phyloP scores from a whole-genome alignment of 441 rosid species.

The Aleurites moluccanus region DNA sequence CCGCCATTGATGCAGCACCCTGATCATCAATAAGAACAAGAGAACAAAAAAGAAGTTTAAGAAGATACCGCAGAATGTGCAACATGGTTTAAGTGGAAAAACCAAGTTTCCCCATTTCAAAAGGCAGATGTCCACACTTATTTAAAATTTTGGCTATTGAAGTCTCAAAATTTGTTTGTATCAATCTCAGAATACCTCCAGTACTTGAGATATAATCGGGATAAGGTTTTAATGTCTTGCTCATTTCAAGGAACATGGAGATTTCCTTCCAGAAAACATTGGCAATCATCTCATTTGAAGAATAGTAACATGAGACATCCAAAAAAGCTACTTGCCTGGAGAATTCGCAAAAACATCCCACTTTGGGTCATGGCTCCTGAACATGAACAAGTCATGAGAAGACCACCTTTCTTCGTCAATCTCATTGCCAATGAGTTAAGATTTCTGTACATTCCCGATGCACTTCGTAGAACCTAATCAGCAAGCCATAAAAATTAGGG shows the following conservation, averaged over 20 bases:
- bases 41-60: too few relatives aligned
- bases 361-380: conserved; percentile 96
- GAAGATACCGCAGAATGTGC: too few relatives aligned
- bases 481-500: neutral
- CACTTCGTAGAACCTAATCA: conserved; percentile 63
- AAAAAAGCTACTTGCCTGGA: conserved; percentile 47
- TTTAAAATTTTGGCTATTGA: neutral
- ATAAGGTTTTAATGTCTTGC: neutral
- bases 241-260: neutral
- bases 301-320: neutral
- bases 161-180: neutral
- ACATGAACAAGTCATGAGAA: conserved; percentile 95
- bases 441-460: conserved; percentile 78
- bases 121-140: neutral
- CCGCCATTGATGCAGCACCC: conserved; percentile 70
- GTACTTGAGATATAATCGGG: neutral
- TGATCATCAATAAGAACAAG: conserved; percentile 10
- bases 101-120: neutral
- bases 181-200: neutral
- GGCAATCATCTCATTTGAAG: neutral
- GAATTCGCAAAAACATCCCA: conserved; percentile 63
- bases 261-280: neutral
- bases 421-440: conserved; percentile 80
- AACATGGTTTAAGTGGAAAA: neutral
- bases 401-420: conserved; percentile 72